Evolutionary conservation across 257 asterid species (phyloP), one percentile per base, ranked within the genome.

Genomic region (Coffea canephora): DNA sequence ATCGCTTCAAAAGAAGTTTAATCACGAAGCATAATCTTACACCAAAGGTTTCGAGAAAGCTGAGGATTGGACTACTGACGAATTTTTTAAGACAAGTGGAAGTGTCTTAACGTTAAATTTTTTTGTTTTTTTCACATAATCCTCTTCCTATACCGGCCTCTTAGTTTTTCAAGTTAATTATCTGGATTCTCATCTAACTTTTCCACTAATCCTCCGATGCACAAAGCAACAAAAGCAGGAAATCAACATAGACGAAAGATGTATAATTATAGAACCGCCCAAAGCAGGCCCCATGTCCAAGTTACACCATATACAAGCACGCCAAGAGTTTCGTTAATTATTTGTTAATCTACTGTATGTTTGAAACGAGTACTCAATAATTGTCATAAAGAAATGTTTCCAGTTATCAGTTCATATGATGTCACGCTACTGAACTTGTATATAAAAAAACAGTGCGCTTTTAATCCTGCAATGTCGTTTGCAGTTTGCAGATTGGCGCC

Each of bases 381-480:
- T 59, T 21, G 59, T 16, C 74, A 31, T 23, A 46, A 76, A 71
- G 50, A 81, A 81, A 70, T 57, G 62, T 78, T 21, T 23, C 34
- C 36, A 4, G 39, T 78, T 57, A 75, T 67, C 75, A 54, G 55
- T 48, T 39, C 9, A 52, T 36, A 64, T 69, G 75, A 36, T 50
- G 55, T 34, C 50, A 49, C 65, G 31, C 80, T 16, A 14, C 62
- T 34, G 39, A 55, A 65, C 50, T 66, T 48, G 74, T 21, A 48
- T 12, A 62, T 68, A 34, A 27, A 31, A 66, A 46, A 66, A 48
- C 9, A 77, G 55, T 69, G 55, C n/a, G 68, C 75, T 19, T 57
- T 75, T 57, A 1, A 34, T 77, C 46, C 25, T 25, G 5, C 27
- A 77, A 18, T 34, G 54, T 41, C 36, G 12, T 57, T 68, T 27